Conservation (phyloP, 805 yeast species). For the Cyberlindnera xylosilytica region DNA sequence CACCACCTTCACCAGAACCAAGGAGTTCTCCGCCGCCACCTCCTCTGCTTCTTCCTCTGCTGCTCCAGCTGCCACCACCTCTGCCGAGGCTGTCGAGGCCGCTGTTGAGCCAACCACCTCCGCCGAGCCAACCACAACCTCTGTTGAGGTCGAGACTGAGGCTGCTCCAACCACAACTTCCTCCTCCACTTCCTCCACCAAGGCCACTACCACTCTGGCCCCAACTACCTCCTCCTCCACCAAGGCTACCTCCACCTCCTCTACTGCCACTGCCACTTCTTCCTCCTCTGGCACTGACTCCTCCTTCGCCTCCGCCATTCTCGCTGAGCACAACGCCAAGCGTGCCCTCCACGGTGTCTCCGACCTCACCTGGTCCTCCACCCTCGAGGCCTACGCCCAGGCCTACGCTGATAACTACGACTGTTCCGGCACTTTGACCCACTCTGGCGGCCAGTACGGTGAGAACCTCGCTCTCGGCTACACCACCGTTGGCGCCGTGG, state of each 20-base stretch:
- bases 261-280: conserved; percentile 20
- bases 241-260: conserved; percentile 22
- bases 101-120: conserved; percentile 1
- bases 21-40: conserved; percentile 16
- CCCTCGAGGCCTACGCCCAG: conserved; percentile 47
- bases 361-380: conserved; percentile 47
- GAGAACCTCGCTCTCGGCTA: conserved; percentile 81
- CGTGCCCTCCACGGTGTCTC: conserved; percentile 46
- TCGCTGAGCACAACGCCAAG: conserved; percentile 48
- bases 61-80: conserved; percentile 17
- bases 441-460: conserved; percentile 73
- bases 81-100: conserved; percentile 3
- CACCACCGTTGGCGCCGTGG: conserved; percentile 49
- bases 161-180: conserved; percentile 17
- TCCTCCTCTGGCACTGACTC: conserved; percentile 22
- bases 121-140: conserved; percentile 18
- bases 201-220: conserved; percentile 7
- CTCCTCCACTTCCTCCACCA: conserved; percentile 13
- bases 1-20: conserved; percentile 24
- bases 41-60: conserved; percentile 16
- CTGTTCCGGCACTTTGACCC: conserved; percentile 58
- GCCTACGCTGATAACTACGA: conserved; percentile 52
- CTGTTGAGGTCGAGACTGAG: conserved; percentile 11
- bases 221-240: conserved; percentile 20
- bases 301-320: conserved; percentile 38